Evolutionary conservation across 805 yeast species (phyloP).

Genomic region (Candida tibetensis): DNA sequence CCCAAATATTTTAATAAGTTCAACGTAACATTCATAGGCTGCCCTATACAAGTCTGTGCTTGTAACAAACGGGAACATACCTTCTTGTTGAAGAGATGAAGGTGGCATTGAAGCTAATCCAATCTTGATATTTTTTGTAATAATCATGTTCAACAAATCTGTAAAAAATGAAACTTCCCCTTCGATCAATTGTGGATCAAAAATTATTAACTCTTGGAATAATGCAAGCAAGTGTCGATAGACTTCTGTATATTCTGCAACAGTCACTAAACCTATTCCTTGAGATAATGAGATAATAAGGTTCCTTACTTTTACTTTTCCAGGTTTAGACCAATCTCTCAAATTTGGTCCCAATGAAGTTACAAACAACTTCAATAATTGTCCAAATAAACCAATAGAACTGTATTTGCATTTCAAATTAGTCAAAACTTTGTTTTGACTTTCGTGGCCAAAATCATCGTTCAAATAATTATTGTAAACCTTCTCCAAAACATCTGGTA

Average conservation of each 20-base stretch:
- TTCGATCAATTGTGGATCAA: constrained; percentile 34
- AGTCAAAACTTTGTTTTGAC: constrained; percentile 30
- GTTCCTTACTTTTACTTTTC: constrained; percentile 23
- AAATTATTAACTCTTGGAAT: constrained; percentile 38
- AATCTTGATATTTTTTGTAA: constrained; percentile 34
- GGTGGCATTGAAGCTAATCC: constrained; percentile 33
- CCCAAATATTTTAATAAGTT: constrained; percentile 51
- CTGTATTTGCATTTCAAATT: constrained; percentile 34
- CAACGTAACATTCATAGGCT: constrained; percentile 57
- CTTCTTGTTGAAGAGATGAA: constrained; percentile 38
- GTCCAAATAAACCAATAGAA: constrained; percentile 22
- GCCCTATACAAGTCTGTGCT: constrained; percentile 38
- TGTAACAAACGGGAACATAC: constrained; percentile 46
- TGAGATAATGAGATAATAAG: constrained; percentile 26
- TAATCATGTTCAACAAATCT: constrained; percentile 24
- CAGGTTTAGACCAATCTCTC: constrained; percentile 17
- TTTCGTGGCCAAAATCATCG: constrained; percentile 37
- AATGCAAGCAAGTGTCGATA: constrained; percentile 23
- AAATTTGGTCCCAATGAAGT: constrained; percentile 40
- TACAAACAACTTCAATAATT: constrained; percentile 27
- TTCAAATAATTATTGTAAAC: constrained; percentile 32
- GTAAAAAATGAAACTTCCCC: constrained; percentile 31
- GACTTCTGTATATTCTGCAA: constrained; percentile 25
- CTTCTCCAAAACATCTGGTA: constrained; percentile 37
- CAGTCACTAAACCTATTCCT: constrained; percentile 31